Base-by-base conservation (phyloP, 2,329 filamentous ascomycete genomes). In the Aureobasidium sp. region DNA sequence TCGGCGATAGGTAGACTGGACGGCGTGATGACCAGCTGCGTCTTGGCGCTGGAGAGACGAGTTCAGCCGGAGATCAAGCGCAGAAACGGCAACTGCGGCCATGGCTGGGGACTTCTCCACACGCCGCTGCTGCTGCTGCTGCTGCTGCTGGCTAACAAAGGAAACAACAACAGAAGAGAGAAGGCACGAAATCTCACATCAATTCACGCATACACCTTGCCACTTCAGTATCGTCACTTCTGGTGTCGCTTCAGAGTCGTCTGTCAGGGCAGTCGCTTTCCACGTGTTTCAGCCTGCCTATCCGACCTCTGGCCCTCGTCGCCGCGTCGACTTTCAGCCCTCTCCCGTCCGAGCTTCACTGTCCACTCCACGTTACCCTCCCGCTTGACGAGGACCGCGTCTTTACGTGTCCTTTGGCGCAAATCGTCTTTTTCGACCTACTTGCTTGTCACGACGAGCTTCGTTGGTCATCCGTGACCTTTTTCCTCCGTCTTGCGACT, bases 11-110 rank as follows among this genome's bases (percentile, higher is more conserved):
- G 16, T 6, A 4, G 12, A 21, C 17, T 14, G 16, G 16, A n/a
- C n/a, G n/a, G 29, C 10, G 29, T 48, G 44, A 48, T 48, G 44
- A 48, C 44, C 44, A 48, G 44, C 44, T 48, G 32, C 25, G 47
- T 17, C 47, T 50, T 50, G 47, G 47, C 47, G 19, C n/a, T 39
- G 32, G 21, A 19, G 44, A 19, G 8, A 19, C 21, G 35, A 27
- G 30, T 37, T 19, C 6, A 7, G 34, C 47, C 47, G 47, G 3
- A 11, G 16, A 30, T 39, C 17, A 39, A 30, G 47, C 47, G 34
- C 47, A 50, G 3, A 50, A 19, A 6, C 7, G 37, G 48, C 48
- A 40, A 32, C 8, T 38, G 24, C 11, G 45, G 19, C 17, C 27
- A 51, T n/a, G n/a, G 30, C 17, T 32, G 45, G 6, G n/a, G 25